Base-by-base conservation (phyloP, 257 asterid species). In the Primulina huaijiensis region DNA sequence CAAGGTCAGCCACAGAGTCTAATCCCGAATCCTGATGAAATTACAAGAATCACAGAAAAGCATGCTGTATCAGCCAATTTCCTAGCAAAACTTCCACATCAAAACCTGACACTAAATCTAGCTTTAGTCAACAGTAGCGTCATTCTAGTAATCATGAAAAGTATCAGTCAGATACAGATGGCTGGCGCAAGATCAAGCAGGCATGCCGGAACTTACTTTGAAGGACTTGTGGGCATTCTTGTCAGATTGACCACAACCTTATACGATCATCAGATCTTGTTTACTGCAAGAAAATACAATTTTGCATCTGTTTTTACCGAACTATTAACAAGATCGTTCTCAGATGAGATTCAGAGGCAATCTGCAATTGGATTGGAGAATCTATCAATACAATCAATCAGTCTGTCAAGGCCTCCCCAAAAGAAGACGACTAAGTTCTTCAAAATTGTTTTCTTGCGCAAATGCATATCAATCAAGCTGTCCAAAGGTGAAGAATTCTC, bases 71-170 rank as follows among this genome's bases (percentile, higher is more conserved):
- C 96, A 4, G 90, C 82, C 62, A 81, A 70, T 71, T 85, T 90
- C 75, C 73, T 90, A 73, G 86, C 92, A 16, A 88, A 89, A 69
- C 95, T 90, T 74, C 97, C 97, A 34, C 95, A 85, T 76, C 90
- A 89, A 25, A 89, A 87, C 72, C 80, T 89, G 56, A 74, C 88
- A 2, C 87, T 89, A 62, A 90, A 90, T 76, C 79, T 85, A 16
- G 88, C 92, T 53, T 76, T 90, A 89, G 81, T 89, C 38, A 84
- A 84, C 56, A 74, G 72, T 25, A 77, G 77, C 75, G 67, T 69
- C 2, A 33, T 90, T 53, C 80, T 83, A 0, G 79, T 68, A 53
- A 77, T 89, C 61, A 70, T 83, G 27, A 79, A 67, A 78, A 81
- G 75, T 68, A 84, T 90, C 33, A 72, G 50, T 56, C 84, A 86